Base-by-base conservation (phyloP, 805 yeast species). In the Scheffersomyces stipitis region DNA sequence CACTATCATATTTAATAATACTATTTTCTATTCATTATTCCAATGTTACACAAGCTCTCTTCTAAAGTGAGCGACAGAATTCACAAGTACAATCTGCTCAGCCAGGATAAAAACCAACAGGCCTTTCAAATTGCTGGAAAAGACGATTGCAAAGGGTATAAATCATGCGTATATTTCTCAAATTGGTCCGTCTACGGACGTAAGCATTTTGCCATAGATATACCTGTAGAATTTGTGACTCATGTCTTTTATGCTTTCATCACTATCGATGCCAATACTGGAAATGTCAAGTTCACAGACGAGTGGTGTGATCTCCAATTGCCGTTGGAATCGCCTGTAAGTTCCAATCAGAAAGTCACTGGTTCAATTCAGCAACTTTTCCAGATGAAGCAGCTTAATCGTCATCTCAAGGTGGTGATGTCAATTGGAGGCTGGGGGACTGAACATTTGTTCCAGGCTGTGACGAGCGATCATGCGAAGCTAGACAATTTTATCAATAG, bases 391-490 rank as follows among this genome's bases (percentile, higher is more conserved):
- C 48, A 45, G 33, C 10, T 36, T 15, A 33, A 60, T 41, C 60
- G 64, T 3, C 46, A 71, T 24, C 52, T 88, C 22, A 78, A 80
- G 42, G 66, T 81, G 0, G 64, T 80, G 3, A 70, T 89, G 74
- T 82, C 96, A 0, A 74, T 91, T 38, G 99, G 99, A 4, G 99
- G 99, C 0, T 68, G 70, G 70, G 81, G 89, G 28, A 66, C 80
- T 0, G 60, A 58, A 1, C 71, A 72, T 3, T 55, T 66, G 0
- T 71, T 75, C 38, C 56, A 56, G 15, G 56, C 63, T 0, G 42
- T 71, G 1, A 51, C 57, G 2, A 31, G 40, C 1, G 48, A 54
- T 26, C 34, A 31, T 1, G 12, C 22, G 2, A 58, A 60, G 15
- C 43, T 81, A 5, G 52, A 55, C 1, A 54, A 29, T 0, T 86